These are phyloP conservation scores for Lophiotrema nucula DNA, from an alignment of 495 filamentous ascomycete species.

Conservation along the genomic window DNA sequence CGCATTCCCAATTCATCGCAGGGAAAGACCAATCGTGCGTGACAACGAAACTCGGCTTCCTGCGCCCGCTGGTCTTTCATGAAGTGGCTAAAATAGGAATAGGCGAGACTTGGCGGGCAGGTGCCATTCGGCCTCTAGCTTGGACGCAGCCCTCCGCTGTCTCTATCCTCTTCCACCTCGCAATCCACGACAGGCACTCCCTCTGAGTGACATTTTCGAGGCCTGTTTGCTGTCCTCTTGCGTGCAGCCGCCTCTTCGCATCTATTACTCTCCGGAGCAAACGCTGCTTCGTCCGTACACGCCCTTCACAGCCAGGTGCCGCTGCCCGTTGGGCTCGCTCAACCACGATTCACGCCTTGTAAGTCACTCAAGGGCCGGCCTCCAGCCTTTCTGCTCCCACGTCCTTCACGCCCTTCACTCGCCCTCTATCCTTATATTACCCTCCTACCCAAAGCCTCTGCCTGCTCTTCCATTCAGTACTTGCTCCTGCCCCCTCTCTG, in stretches of 20 bases:
- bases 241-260: constrained; percentile 25
- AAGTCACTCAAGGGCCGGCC: constrained; percentile 21
- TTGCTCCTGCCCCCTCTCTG: not conserved
- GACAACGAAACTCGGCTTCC: no score
- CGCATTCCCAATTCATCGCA: not conserved
- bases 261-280: constrained; percentile 6
- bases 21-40: not conserved
- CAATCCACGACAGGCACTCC: not conserved
- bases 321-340: constrained; percentile 31
- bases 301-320: no score
- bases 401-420: constrained; percentile 6
- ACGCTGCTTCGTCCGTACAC: no score
- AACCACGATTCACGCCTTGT: constrained; percentile 33
- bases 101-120: constrained; percentile 5
- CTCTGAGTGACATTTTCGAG: constrained; percentile 5
- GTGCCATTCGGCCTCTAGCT: not conserved
- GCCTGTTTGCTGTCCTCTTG: constrained; percentile 10
- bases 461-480: not conserved
- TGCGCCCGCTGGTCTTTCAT: no score
- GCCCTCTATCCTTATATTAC: constrained; percentile 14
- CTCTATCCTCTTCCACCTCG: constrained; percentile 6
- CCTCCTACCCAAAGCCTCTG: not conserved
- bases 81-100: no score
- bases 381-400: not conserved
- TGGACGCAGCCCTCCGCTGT: constrained; percentile 15